Evolutionary conservation across 2,329 filamentous ascomycete genomes (phyloP).

Genomic region (Biscogniauxia marginata): DNA sequence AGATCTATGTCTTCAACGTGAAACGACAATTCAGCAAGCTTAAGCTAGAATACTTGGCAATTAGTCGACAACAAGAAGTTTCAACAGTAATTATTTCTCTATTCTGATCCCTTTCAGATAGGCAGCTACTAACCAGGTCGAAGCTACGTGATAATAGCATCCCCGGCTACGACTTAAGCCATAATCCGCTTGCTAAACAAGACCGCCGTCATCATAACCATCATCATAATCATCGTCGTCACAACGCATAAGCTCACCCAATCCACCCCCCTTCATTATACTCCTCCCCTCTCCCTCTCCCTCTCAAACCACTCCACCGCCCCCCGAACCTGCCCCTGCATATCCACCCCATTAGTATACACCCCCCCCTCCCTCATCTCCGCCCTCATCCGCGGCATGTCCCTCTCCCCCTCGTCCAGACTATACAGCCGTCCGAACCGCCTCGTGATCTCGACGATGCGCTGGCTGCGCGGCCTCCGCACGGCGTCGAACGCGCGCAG

Average conservation of each 20-base stretch:
- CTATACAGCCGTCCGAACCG: slow-evolving; percentile 11
- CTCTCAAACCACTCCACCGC: not conserved
- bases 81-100: no score
- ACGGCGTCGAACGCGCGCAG: slow-evolving; percentile 8
- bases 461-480: slow-evolving; percentile 11
- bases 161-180: no score
- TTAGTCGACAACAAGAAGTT: no score
- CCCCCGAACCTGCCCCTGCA: slow-evolving; percentile 6
- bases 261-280: not conserved
- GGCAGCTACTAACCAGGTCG: no score
- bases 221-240: no score
- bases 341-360: slow-evolving; percentile 11
- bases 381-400: slow-evolving; percentile 6
- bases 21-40: no score
- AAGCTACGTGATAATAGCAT: no score
- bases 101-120: no score
- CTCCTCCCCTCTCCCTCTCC: not conserved
- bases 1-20: no score
- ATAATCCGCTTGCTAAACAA: no score
- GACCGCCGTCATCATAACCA: no score
- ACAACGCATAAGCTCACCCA: not conserved
- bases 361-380: slow-evolving; percentile 9
- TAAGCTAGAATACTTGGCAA: no score
- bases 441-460: slow-evolving; percentile 12
- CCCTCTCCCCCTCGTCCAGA: slow-evolving; percentile 6